These are phyloP conservation scores for Fusarium caatingaense DNA, from an alignment of 2,329 filamentous ascomycete species.

Conservation along the genomic window DNA sequence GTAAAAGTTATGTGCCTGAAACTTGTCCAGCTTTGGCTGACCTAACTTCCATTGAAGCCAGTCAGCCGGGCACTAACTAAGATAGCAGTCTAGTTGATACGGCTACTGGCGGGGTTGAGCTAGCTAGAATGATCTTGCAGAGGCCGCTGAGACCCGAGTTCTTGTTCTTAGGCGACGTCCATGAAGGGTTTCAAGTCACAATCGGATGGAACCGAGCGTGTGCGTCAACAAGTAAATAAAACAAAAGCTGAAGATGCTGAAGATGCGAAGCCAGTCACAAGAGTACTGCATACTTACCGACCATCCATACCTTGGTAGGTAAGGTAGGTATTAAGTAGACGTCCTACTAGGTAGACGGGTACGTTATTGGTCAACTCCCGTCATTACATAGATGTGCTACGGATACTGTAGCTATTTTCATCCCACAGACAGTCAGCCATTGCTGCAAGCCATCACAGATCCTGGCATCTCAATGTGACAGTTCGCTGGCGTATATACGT, in stretches of 20 bases:
- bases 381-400: background rate
- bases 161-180: background rate
- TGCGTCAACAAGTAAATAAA: background rate
- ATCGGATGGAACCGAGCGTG: background rate
- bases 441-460: conserved; percentile 34
- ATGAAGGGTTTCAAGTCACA: background rate
- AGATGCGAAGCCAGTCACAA: background rate
- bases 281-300: background rate
- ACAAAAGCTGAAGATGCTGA: background rate
- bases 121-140: background rate
- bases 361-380: conserved; percentile 10
- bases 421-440: conserved; percentile 13
- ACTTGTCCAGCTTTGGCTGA: background rate
- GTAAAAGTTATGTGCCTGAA: background rate
- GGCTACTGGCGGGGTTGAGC: background rate
- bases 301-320: background rate
- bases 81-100: background rate
- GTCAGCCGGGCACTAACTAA: background rate
- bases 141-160: background rate
- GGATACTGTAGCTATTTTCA: conserved; percentile 23
- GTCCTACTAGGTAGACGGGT: no score
- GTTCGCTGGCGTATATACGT: conserved; percentile 6
- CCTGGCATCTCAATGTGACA: conserved; percentile 17
- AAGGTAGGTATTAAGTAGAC: background rate
- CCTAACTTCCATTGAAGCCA: background rate